A percentile compares a stretch with the other conserved stretches of the same genome.
These are phyloP conservation scores for Coniella vitis DNA, from an alignment of 2,329 filamentous ascomycete genomes.

Conservation along the genomic window DNA sequence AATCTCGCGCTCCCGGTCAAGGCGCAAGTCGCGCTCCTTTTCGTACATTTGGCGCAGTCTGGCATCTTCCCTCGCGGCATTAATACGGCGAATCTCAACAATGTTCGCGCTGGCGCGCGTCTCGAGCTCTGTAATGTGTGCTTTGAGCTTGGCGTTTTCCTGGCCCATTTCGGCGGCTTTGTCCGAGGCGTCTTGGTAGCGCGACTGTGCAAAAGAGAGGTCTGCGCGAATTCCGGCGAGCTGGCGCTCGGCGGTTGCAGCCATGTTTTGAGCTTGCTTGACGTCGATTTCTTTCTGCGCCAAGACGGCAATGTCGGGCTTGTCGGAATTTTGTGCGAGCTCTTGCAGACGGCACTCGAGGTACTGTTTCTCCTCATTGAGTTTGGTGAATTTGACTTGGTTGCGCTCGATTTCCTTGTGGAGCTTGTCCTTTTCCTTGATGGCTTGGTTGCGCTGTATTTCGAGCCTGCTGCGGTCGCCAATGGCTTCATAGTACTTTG, in stretches of 20 bases:
- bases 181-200: slow-evolving; percentile 53
- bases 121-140: slow-evolving; percentile 33
- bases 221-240: slow-evolving; percentile 33
- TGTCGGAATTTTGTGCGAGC: slow-evolving; percentile 27
- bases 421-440: slow-evolving; percentile 29
- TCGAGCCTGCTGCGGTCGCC: slow-evolving; percentile 44
- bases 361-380: slow-evolving; percentile 31
- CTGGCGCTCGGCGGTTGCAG: slow-evolving; percentile 34
- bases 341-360: slow-evolving; percentile 32
- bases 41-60: slow-evolving; percentile 31
- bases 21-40: slow-evolving; percentile 34
- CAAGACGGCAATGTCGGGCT: slow-evolving; percentile 32
- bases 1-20: slow-evolving; percentile 47
- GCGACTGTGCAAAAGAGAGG: slow-evolving; percentile 48
- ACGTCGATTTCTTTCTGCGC: slow-evolving; percentile 35
- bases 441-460: slow-evolving; percentile 33
- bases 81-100: slow-evolving; percentile 39
- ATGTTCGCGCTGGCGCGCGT: slow-evolving; percentile 39
- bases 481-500: slow-evolving; percentile 41
- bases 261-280: slow-evolving; percentile 31
- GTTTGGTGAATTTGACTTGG: slow-evolving; percentile 29
- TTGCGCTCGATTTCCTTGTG: slow-evolving; percentile 32
- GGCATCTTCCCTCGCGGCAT: slow-evolving; percentile 30
- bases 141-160: slow-evolving; percentile 41
- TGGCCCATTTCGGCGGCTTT: slow-evolving; percentile 36